Base-by-base conservation (phyloP, 208 protist species). In the Acanthamoeba lenticulata region DNA sequence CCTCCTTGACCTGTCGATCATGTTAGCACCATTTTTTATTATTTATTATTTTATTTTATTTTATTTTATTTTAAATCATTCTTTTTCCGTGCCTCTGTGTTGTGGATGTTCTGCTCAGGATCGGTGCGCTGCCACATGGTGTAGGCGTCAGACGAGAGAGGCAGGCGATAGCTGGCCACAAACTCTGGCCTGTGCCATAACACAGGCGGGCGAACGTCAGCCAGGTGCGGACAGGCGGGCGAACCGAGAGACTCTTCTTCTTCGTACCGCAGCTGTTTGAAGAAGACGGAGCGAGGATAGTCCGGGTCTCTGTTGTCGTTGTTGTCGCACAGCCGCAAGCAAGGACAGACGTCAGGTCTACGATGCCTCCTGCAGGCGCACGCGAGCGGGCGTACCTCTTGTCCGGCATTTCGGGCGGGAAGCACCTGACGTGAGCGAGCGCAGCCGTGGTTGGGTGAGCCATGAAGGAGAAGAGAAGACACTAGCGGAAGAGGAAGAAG, bases 61-160 rank as follows among this genome's bases (percentile, higher is more conserved):
- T 19, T 15, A 52, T 19, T 15, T 5, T 19, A 13, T 17, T 29
- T 17, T 29, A 27, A 29, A 29, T 15, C 9, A 21, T 52, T 52
- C 9, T 52, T 19, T 47, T 83, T 21, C 24, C 11, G 7, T 62
- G 60, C 42, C 49, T 89, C 79, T 15, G 32, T 15, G 32, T 89
- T 89, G 79, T 89, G 79, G 13, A 11, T 49, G 42, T 13, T n/a
- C 34, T 62, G 79, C 7, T 52, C 24, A 27, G 79, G 49, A 89
- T 89, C 79, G 44, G 45, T 65, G 5, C 45, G n/a, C 79, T 89
- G 79, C 79, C 79, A 89, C 79, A 52, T 62, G 49, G 79, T 65
- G 49, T 65, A 89, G 4, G 79, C 79, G 29, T 89, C 79, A 44
- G 79, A 42, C 1, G 44, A 89, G 29, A 89, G 79, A 24, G 79